Evolutionary conservation across 164 flowering plant species (phyloP).

Genomic region (Stephania japonica): DNA sequence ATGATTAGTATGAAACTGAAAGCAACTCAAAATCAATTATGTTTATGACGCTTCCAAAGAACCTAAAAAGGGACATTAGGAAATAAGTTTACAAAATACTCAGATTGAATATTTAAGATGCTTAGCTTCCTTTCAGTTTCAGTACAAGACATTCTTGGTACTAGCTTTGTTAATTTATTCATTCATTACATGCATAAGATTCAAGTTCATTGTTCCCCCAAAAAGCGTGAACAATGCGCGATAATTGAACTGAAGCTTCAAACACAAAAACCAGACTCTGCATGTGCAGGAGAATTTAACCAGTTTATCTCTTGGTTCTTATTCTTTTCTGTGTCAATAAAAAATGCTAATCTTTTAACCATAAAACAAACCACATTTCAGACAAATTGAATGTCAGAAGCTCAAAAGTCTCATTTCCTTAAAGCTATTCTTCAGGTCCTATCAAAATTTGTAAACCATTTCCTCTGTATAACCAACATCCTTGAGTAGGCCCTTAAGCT

Average conservation of each 20-base stretch:
- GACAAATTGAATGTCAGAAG: not conserved
- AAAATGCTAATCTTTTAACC: not conserved
- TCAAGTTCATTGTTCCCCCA: too few species aligned
- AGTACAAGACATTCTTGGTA: too few species aligned
- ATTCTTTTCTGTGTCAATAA: not conserved
- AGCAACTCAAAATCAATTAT: too few species aligned
- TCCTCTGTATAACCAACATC: slow-evolving; percentile 78
- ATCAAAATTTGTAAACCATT: slow-evolving; percentile 93
- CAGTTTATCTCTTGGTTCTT: not conserved
- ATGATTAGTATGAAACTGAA: too few species aligned
- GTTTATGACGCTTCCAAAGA: too few species aligned
- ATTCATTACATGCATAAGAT: too few species aligned
- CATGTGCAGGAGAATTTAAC: not conserved
- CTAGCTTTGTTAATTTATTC: too few species aligned
- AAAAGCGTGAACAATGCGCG: not conserved
- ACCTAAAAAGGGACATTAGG: too few species aligned
- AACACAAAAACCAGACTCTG: not conserved
- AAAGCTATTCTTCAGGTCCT: not conserved
- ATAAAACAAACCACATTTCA: not conserved
- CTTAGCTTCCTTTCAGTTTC: too few species aligned
- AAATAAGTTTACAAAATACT: too few species aligned
- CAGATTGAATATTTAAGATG: too few species aligned
- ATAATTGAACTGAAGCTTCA: not conserved
- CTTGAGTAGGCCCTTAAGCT: slow-evolving; percentile 83
- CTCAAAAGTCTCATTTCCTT: not conserved